phyloP scores from a whole-genome alignment of 2,329 filamentous ascomycete species.

The Colletotrichum lindemuthianum region DNA sequence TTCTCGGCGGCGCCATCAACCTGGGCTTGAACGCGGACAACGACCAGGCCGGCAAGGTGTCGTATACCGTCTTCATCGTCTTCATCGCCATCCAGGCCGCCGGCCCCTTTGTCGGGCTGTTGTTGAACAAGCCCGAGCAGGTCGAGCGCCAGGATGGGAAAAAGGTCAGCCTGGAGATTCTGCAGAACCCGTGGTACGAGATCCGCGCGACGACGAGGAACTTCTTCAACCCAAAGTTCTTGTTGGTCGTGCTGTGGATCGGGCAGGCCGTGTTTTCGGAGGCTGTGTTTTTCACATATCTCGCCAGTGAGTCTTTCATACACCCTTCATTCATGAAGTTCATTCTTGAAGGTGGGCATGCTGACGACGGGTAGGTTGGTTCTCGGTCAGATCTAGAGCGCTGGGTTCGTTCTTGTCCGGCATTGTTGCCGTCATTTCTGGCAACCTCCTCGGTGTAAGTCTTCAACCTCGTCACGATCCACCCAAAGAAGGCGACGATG shows the following conservation, averaged over 20 bases:
- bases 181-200: constrained; percentile 66
- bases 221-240: constrained; percentile 69
- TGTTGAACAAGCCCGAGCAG: constrained; percentile 68
- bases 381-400: constrained; percentile 74
- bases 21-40: constrained; percentile 71
- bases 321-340: no score
- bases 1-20: constrained; percentile 78
- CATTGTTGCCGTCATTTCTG: constrained; percentile 71
- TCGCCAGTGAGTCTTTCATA: constrained; percentile 51
- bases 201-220: constrained; percentile 66
- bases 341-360: constrained; percentile 36
- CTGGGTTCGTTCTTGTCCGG: constrained; percentile 77
- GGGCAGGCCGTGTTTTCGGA: constrained; percentile 77
- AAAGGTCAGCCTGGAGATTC: constrained; percentile 68
- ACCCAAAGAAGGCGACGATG: neutral
- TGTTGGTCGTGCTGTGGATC: constrained; percentile 74
- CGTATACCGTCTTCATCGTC: constrained; percentile 73
- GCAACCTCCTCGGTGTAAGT: constrained; percentile 71
- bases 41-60: constrained; percentile 70
- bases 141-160: constrained; percentile 74
- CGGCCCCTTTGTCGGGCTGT: constrained; percentile 71
- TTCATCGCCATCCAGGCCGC: constrained; percentile 77
- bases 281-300: constrained; percentile 77
- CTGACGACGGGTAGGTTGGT: constrained; percentile 63
- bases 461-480: constrained; percentile 14